Conservation (phyloP, 768 basidiomycete genomes). For the Trametes punicea region DNA sequence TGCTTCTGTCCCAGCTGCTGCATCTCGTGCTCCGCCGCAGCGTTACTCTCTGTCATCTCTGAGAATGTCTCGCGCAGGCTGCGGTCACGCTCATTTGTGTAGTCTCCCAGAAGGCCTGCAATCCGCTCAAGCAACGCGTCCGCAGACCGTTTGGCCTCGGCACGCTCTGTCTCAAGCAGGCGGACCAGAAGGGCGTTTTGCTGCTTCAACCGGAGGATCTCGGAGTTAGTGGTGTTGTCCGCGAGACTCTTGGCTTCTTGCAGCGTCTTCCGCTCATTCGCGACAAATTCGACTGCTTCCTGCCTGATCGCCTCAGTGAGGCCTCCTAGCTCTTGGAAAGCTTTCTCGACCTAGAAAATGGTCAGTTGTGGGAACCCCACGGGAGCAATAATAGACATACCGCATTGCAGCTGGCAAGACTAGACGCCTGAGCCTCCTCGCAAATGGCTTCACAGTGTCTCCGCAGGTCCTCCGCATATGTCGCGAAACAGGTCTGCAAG, state of each 20-base stretch:
- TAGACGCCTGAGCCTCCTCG: slow-evolving; percentile 42
- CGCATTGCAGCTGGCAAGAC: slow-evolving; percentile 43
- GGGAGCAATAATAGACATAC: slow-evolving; percentile 31
- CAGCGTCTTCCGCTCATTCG: slow-evolving; percentile 50
- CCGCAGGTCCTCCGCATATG: slow-evolving; percentile 56
- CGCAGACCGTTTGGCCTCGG: slow-evolving; percentile 62
- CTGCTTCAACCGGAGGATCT: slow-evolving; percentile 58
- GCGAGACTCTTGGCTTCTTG: slow-evolving; percentile 47
- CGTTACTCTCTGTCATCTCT: slow-evolving; percentile 53
- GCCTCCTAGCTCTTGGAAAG: slow-evolving; percentile 54
- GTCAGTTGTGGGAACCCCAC: neutral
- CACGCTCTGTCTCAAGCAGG: slow-evolving; percentile 64
- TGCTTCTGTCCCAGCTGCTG: slow-evolving; percentile 48
- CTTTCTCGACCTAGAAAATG: slow-evolving; percentile 45
- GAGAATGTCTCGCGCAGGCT: slow-evolving; percentile 58
- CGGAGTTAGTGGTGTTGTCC: slow-evolving; percentile 43
- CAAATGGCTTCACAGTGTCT: slow-evolving; percentile 47
- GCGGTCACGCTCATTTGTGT: slow-evolving; percentile 63
- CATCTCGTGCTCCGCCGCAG: slow-evolving; percentile 49
- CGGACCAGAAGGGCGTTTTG: slow-evolving; percentile 67
- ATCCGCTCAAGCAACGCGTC: slow-evolving; percentile 75
- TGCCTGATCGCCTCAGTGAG: slow-evolving; percentile 58
- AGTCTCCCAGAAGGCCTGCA: slow-evolving; percentile 67
- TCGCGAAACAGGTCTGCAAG: slow-evolving; percentile 47
- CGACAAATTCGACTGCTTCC: slow-evolving; percentile 56